Conservation (phyloP, 106 monocot species). For the Dioscorea alata region DNA sequence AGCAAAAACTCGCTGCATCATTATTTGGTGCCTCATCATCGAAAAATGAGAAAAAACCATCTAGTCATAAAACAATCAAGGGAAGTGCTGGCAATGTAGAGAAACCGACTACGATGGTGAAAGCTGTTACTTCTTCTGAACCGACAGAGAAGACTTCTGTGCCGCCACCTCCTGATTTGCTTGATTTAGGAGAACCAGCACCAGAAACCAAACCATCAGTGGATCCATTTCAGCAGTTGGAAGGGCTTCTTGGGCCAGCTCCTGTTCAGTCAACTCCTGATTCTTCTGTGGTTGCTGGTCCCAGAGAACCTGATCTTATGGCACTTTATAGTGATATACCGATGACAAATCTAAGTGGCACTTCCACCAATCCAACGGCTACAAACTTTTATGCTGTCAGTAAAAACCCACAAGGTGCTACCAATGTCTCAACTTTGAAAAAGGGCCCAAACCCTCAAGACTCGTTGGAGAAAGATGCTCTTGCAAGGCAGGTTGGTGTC, state of each 20-base stretch:
- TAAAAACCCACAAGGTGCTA: slow-evolving; percentile 23
- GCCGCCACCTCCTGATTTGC: slow-evolving; percentile 69
- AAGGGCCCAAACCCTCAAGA: slow-evolving; percentile 74
- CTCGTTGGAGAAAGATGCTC: slow-evolving; percentile 74
- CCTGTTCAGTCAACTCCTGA: slow-evolving; percentile 12
- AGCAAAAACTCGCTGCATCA: slow-evolving; percentile 90
- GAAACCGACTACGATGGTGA: slow-evolving; percentile 16
- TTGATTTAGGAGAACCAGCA: slow-evolving; percentile 67
- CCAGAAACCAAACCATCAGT: slow-evolving; percentile 21
- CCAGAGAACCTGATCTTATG: slow-evolving; percentile 51
- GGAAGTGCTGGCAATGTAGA: slow-evolving; percentile 19
- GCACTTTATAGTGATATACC: slow-evolving; percentile 29
- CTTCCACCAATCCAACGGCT: slow-evolving; percentile 5
- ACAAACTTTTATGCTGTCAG: slow-evolving; percentile 3
- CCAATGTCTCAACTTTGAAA: slow-evolving; percentile 15
- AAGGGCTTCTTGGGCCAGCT: slow-evolving; percentile 67
- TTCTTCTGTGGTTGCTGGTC: slow-evolving; percentile 9
- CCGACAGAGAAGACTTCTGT: slow-evolving; percentile 31
- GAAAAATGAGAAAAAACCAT: slow-evolving; percentile 53
- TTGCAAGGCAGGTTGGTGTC: slow-evolving; percentile 80
- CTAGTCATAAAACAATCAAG: slow-evolving; percentile 32
- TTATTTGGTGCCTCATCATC: slow-evolving; percentile 68
- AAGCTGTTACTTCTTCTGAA: slow-evolving; percentile 16
- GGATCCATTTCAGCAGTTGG: slow-evolving; percentile 84
- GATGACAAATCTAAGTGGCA: background rate